Evolutionary conservation across 257 asterid genomes (phyloP).

Genomic region (Primulina huaijiensis): DNA sequence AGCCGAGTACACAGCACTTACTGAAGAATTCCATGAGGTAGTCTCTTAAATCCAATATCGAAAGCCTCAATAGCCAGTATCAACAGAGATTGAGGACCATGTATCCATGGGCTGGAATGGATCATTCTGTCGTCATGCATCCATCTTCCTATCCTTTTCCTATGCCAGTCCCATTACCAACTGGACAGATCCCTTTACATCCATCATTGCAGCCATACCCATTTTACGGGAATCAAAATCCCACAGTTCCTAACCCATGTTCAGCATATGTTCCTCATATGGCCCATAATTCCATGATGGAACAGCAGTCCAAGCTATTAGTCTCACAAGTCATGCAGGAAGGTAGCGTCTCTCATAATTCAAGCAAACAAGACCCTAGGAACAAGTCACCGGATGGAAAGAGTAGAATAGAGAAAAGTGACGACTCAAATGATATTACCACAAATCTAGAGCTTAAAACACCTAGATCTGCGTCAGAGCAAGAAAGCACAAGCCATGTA

Average conservation of each 20-base stretch:
- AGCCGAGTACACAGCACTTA: slow-evolving; percentile 70
- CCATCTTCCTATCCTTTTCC: slow-evolving; percentile 86
- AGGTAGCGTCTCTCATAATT: slow-evolving; percentile 48
- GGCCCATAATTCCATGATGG: slow-evolving; percentile 63
- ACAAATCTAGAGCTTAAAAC: slow-evolving; percentile 95
- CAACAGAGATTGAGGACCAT: slow-evolving; percentile 75
- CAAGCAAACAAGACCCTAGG: slow-evolving; percentile 62
- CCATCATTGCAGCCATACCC: slow-evolving; percentile 92
- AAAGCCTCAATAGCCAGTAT: slow-evolving; percentile 74
- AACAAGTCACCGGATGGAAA: slow-evolving; percentile 58
- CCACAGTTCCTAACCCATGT: slow-evolving; percentile 67
- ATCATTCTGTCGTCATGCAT: slow-evolving; percentile 89
- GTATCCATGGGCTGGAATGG: slow-evolving; percentile 96
- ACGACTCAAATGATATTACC: slow-evolving; percentile 69
- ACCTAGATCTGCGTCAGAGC: slow-evolving; percentile 84
- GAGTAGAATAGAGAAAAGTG: slow-evolving; percentile 60
- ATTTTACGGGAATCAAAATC: slow-evolving; percentile 69
- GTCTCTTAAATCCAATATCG: slow-evolving; percentile 59
- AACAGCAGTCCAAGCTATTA: slow-evolving; percentile 65
- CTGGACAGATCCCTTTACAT: slow-evolving; percentile 88
- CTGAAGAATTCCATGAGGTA: slow-evolving; percentile 97
- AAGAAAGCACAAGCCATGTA: slow-evolving; percentile 43
- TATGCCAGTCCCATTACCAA: slow-evolving; percentile 77
- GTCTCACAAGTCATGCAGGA: slow-evolving; percentile 61
- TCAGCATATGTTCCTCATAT: slow-evolving; percentile 74